These are phyloP conservation scores for Knoxdaviesia capensis DNA, from an alignment of 2,329 filamentous ascomycete genomes.

Conservation along the genomic window DNA sequence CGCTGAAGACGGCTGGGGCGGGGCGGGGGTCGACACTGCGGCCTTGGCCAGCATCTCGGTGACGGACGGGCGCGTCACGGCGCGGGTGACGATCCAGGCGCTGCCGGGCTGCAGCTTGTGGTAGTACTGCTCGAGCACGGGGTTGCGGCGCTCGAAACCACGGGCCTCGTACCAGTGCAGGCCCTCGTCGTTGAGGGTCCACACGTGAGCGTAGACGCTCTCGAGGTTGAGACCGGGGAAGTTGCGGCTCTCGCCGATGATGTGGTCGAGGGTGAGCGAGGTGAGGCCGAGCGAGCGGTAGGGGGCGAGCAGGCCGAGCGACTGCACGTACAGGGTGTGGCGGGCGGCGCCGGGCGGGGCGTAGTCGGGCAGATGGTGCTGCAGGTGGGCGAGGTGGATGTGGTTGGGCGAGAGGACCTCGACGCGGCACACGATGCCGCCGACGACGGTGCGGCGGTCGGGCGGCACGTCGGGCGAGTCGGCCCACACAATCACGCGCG, in stretches of 20 bases:
- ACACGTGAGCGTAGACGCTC: conserved; percentile 43
- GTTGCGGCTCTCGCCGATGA: conserved; percentile 18
- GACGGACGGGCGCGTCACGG: conserved; percentile 12
- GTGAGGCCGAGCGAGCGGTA: conserved; percentile 40
- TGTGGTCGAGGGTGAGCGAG: conserved; percentile 32
- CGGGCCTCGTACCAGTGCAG: conserved; percentile 40
- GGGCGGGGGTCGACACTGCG: conserved; percentile 1
- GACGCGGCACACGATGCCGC: conserved; percentile 41
- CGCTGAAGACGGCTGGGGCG: neutral
- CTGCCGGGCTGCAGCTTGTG: conserved; percentile 38
- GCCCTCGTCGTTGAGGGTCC: conserved; percentile 44
- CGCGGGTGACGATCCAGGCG: conserved; percentile 36
- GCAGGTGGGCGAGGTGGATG: neutral
- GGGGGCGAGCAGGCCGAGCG: conserved; percentile 40
- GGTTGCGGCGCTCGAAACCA: conserved; percentile 29
- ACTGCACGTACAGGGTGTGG: conserved; percentile 42
- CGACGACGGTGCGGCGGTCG: conserved; percentile 29
- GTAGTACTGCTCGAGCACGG: conserved; percentile 38
- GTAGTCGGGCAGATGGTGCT: conserved; percentile 5
- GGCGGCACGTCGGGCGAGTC: conserved; percentile 14
- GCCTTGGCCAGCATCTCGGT: conserved; percentile 4
- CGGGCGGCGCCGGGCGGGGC: conserved; percentile 6
- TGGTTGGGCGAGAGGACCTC: conserved; percentile 23
- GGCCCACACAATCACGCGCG: conserved; percentile 37
- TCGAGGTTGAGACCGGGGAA: conserved; percentile 17